These are phyloP conservation scores for Candida pini DNA, from an alignment of 805 yeast genomes.

Conservation along the genomic window DNA sequence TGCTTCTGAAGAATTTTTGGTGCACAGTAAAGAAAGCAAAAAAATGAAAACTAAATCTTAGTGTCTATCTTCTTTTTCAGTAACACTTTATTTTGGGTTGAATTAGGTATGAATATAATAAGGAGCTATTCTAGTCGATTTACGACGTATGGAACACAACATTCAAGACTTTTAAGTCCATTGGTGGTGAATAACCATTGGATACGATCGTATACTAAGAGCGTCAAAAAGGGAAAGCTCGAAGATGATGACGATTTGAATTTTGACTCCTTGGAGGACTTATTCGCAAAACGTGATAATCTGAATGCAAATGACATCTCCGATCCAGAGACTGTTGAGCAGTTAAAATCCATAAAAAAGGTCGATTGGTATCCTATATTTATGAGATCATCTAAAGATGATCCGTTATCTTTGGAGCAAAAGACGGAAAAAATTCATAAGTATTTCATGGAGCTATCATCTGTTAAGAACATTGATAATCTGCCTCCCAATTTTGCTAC, in stretches of 20 bases:
- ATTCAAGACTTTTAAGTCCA: too few relatives aligned
- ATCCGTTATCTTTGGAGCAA: slow-evolving; percentile 1
- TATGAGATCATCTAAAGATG: background rate
- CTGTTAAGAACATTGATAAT: slow-evolving; percentile 9
- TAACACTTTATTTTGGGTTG: too few relatives aligned
- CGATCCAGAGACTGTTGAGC: background rate
- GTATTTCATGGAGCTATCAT: slow-evolving; percentile 11
- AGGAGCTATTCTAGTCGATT: too few relatives aligned
- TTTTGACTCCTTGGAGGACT: slow-evolving; percentile 7
- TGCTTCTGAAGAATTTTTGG: too few relatives aligned
- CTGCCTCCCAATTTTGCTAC: slow-evolving; percentile 16
- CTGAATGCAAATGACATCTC: background rate
- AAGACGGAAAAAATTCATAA: slow-evolving; percentile 9
- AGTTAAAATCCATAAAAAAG: too few relatives aligned
- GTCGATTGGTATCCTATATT: slow-evolving; percentile 10
- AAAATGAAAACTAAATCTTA: too few relatives aligned
- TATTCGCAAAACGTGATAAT: background rate
- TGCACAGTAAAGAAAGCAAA: too few relatives aligned
- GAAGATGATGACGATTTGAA: slow-evolving; percentile 21
- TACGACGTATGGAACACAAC: too few relatives aligned
- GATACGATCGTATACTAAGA: too few relatives aligned
- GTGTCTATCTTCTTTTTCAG: too few relatives aligned
- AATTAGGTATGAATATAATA: background rate
- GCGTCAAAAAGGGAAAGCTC: slow-evolving; percentile 11
- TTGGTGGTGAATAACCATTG: too few relatives aligned